Conservation (phyloP, 352 stramenopile genomes). For the Globisporangium viniferum region DNA sequence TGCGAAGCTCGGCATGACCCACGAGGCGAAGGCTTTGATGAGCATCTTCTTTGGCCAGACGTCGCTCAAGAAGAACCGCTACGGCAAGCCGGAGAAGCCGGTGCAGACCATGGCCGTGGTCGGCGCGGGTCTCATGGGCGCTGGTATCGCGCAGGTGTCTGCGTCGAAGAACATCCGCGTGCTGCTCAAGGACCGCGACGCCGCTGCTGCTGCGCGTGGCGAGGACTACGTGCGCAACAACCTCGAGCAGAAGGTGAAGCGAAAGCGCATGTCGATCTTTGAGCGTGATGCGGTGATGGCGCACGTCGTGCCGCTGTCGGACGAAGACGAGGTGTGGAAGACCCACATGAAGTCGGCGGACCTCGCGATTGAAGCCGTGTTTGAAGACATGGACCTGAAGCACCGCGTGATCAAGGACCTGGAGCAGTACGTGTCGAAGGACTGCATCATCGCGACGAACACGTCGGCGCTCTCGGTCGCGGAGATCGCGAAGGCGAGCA, state of each 20-base stretch:
- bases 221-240: slow-evolving; percentile 94
- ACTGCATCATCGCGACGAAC: slow-evolving; percentile 98
- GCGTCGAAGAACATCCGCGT: slow-evolving; percentile 94
- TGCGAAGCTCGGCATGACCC: slow-evolving; percentile 94
- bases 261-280: slow-evolving; percentile 90
- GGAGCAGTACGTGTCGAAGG: slow-evolving; percentile 89
- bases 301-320: slow-evolving; percentile 91
- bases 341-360: slow-evolving; percentile 92
- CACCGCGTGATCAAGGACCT: slow-evolving; percentile 94
- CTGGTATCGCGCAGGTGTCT: slow-evolving; percentile 96
- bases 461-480: slow-evolving; percentile 96
- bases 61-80: slow-evolving; percentile 97
- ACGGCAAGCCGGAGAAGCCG: slow-evolving; percentile 80
- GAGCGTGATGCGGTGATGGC: slow-evolving; percentile 90
- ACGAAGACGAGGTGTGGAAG: slow-evolving; percentile 91
- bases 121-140: slow-evolving; percentile 98
- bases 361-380: slow-evolving; percentile 98
- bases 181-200: slow-evolving; percentile 95
- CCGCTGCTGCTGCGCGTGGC: slow-evolving; percentile 73
- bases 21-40: slow-evolving; percentile 94
- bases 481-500: slow-evolving; percentile 89
- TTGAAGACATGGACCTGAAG: slow-evolving; percentile 97
- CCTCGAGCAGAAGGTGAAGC: slow-evolving; percentile 94
- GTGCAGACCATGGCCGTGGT: slow-evolving; percentile 95
- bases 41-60: slow-evolving; percentile 98